Base-by-base conservation (phyloP, 202 grass and related monocot species). In the Schoenoplectus triqueter region DNA sequence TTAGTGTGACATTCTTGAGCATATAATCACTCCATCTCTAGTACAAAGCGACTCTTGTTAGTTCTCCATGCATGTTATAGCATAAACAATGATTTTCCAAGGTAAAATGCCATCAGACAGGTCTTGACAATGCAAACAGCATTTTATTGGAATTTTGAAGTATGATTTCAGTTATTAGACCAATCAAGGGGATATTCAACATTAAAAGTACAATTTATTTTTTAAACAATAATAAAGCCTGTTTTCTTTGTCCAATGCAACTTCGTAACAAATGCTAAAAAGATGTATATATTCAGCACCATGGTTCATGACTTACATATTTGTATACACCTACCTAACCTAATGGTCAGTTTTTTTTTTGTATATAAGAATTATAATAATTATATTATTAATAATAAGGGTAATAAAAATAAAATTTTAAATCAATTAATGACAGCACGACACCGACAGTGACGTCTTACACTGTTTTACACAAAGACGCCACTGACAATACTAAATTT, bases 1-100 rank as follows among this genome's bases (percentile, higher is more conserved):
- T 9, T 6, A 88, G 22, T 6, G 54, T 73, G 45, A 88, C 74
- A 71, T 78, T 71, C 17, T 20, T 0, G 22, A 88, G 39, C 20
- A 85, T 54, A 85, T 64, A 88, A 2, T 85, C 7, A 49, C 73
- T 74, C 64, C 73, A 88, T 88, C 85, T 88, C 87, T 88, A 41
- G 10, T 68, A 42, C 21, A 81, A 68, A 86, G 2, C 20, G 14
- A 22, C 6, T 49, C 70, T 17, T 11, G 47, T 73, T 50, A 73
- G 70, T 21, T 73, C 46, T 73, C 20, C 45, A 20, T 17, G 4
- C 9, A 7, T 49, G 7, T 11, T 56, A 56, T 59, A 72, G 69
- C 44, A 48, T 48, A 9, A 10, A 48, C 0, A 73, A 47, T 5
- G n/a, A 11, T 73, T 73, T 62, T 62, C 21, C 46, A 2, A 10